These are phyloP conservation scores for Radiomyces spectabilis DNA, from an alignment of 192 early-diverging fungal genomes.

Conservation along the genomic window DNA sequence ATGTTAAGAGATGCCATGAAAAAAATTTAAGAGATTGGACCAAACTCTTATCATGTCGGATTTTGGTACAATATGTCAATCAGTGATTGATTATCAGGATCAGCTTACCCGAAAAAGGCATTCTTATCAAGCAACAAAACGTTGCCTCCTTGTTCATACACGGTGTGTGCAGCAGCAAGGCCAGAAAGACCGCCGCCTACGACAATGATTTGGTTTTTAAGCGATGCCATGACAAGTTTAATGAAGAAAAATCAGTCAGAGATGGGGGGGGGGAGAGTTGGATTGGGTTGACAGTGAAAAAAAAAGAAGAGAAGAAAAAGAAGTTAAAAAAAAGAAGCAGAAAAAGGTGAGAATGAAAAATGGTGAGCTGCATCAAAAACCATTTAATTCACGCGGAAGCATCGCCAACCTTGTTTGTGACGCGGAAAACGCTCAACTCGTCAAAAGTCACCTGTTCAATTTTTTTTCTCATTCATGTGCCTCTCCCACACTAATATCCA, in stretches of 20 bases:
- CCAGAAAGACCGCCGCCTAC: conserved; percentile 89
- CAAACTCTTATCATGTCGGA: no score
- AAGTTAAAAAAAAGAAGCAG: background rate
- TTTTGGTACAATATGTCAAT: no score
- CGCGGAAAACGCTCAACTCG: no score
- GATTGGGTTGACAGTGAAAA: background rate
- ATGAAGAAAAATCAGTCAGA: background rate
- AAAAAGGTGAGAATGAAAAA: background rate
- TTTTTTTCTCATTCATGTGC: no score
- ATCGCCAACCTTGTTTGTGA: no score
- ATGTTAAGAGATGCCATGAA: no score
- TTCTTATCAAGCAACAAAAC: conserved; percentile 86
- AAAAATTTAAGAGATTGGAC: no score
- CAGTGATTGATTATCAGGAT: no score
- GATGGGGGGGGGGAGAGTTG: conserved; percentile 2
- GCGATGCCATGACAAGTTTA: conserved; percentile 20
- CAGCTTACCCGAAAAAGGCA: conserved; percentile 72
- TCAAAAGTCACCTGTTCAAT: no score
- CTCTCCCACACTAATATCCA: no score
- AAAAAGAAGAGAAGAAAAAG: conserved; percentile 2
- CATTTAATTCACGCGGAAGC: no score
- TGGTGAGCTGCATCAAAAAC: no score
- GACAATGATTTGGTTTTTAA: conserved; percentile 61
- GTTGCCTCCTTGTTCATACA: conserved; percentile 76
- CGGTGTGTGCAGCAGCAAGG: conserved; percentile 80